phyloP scores from a whole-genome alignment of 2,329 filamentous ascomycete species.

The Aspergillus transmontanensis region DNA sequence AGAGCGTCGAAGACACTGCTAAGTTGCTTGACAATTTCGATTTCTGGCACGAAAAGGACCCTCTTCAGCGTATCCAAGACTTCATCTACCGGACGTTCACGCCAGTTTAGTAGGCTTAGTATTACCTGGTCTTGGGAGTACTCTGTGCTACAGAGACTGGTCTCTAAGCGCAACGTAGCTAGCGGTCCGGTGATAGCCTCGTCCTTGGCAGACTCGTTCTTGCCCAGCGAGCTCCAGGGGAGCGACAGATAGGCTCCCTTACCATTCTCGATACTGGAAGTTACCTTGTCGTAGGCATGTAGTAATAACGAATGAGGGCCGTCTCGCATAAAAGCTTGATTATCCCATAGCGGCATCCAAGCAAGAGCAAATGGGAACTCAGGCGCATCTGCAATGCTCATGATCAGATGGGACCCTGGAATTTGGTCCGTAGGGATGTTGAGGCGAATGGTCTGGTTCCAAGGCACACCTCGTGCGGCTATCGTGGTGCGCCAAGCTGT shows the following conservation, averaged over 20 bases:
- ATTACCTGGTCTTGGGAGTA: conserved; percentile 92
- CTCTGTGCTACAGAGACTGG: conserved; percentile 89
- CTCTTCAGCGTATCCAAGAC: conserved; percentile 75
- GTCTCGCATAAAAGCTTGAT: conserved; percentile 85
- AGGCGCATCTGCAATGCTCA: conserved; percentile 85
- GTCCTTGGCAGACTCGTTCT: conserved; percentile 69
- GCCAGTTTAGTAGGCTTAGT: conserved; percentile 84
- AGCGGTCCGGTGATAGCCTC: conserved; percentile 74
- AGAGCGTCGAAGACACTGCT: conserved; percentile 87
- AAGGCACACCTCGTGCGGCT: conserved; percentile 74
- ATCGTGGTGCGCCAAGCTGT: conserved; percentile 89
- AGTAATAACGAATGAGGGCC: conserved; percentile 78
- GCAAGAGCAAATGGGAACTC: conserved; percentile 87
- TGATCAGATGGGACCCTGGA: conserved; percentile 77
- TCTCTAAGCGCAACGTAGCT: conserved; percentile 76
- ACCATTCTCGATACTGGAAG: conserved; percentile 69
- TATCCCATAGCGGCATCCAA: conserved; percentile 92
- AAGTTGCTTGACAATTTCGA: conserved; percentile 94
- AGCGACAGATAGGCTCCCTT: conserved; percentile 85
- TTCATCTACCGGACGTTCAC: conserved; percentile 70
- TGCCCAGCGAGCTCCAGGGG: conserved; percentile 73
- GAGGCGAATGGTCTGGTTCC: conserved; percentile 86
- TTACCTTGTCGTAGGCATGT: conserved; percentile 91
- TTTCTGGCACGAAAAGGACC: conserved; percentile 91
- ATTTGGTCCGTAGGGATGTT: conserved; percentile 80